phyloP scores from a whole-genome alignment of 805 yeast genomes.

The Pichia scutulata region DNA sequence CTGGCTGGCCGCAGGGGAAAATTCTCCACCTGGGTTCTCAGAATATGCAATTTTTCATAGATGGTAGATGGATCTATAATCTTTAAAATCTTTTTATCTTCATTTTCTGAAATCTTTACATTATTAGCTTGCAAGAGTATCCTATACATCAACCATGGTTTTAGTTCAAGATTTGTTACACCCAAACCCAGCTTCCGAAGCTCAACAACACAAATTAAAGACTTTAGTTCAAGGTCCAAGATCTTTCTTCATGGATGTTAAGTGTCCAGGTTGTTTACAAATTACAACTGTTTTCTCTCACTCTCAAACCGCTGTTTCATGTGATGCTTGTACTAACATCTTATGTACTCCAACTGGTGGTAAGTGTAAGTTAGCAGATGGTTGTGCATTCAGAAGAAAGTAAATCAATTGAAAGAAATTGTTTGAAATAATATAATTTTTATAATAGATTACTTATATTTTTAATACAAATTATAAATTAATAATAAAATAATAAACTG shows the following conservation, averaged over 20 bases:
- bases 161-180: slow-evolving; percentile 97
- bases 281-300: slow-evolving; percentile 99
- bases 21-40: not conserved
- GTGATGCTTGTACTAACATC: slow-evolving; percentile 97
- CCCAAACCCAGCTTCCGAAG: slow-evolving; percentile 97
- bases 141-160: slow-evolving; percentile 43
- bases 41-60: not conserved
- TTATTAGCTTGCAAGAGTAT: slow-evolving; percentile 5
- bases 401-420: slow-evolving; percentile 33
- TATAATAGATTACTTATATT: not conserved
- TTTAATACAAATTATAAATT: not conserved
- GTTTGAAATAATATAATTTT: not conserved
- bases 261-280: slow-evolving; percentile 98
- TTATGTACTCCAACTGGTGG: slow-evolving; percentile 99
- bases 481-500: not conserved
- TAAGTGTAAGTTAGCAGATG: slow-evolving; percentile 98
- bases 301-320: slow-evolving; percentile 99
- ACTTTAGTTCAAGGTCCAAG: slow-evolving; percentile 96
- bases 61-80: not conserved
- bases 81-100: not conserved
- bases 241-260: slow-evolving; percentile 99
- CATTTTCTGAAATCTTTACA: not conserved
- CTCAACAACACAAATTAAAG: slow-evolving; percentile 95
- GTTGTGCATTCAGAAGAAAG: slow-evolving; percentile 99
- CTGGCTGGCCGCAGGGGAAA: not conserved